Percentiles rank a stretch among this genome's conserved stretches.
Evolutionary conservation across 306 rosid genomes (phyloP).

Genomic region (Sophora flavescens): DNA sequence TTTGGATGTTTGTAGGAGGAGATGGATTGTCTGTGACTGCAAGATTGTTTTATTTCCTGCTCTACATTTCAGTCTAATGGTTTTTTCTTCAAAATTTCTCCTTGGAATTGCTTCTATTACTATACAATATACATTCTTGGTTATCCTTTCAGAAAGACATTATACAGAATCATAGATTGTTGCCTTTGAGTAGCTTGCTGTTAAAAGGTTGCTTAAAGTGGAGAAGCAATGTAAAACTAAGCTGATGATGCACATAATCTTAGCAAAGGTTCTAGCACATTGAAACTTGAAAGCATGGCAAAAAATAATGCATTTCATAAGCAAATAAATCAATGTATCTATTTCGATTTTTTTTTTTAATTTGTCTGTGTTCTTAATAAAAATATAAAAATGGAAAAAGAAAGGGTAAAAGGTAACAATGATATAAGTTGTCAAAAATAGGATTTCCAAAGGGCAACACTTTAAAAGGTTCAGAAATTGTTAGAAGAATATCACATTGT

Average conservation of each 20-base stretch:
- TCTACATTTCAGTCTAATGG: constrained; percentile 40
- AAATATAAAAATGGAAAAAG: background rate
- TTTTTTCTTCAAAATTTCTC: background rate
- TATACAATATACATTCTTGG: too few relatives aligned
- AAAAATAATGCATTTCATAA: background rate
- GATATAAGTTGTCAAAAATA: too few relatives aligned
- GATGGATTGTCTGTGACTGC: constrained; percentile 36
- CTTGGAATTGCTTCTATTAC: constrained; percentile 4
- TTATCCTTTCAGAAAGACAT: background rate
- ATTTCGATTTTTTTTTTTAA: background rate
- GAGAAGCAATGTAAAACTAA: constrained; percentile 9
- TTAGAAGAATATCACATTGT: too few relatives aligned
- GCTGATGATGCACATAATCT: constrained; percentile 4
- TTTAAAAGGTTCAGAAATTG: background rate
- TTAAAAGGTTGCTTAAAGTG: background rate
- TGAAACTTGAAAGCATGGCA: constrained; percentile 31
- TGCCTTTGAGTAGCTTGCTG: constrained; percentile 24
- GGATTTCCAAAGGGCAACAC: background rate
- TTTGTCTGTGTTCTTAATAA: background rate
- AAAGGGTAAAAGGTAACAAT: background rate
- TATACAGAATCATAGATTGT: background rate
- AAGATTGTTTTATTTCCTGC: constrained; percentile 35
- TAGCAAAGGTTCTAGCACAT: background rate
- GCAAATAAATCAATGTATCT: constrained; percentile 3
- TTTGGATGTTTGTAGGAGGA: constrained; percentile 32